Conservation (phyloP, 202 grass and related monocot species). For the Hordeum pubiflorum region DNA sequence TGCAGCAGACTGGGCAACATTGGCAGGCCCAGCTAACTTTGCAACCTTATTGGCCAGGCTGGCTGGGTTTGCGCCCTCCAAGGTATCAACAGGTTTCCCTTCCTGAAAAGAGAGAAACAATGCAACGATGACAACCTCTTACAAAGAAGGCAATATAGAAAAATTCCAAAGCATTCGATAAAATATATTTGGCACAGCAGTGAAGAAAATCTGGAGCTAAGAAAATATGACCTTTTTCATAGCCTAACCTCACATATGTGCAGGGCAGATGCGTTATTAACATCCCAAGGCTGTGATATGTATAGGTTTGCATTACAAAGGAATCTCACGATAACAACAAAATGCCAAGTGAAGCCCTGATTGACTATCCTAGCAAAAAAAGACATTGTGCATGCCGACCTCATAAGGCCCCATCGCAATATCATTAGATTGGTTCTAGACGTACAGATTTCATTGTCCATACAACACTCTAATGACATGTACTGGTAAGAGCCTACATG, state of each 20-base stretch:
- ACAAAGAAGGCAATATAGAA: neutral
- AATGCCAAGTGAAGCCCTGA: neutral
- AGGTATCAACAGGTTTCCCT: constrained; percentile 71
- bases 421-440: neutral
- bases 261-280: neutral
- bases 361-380: neutral
- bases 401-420: neutral
- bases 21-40: constrained; percentile 60
- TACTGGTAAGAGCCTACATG: neutral
- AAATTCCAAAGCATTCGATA: neutral
- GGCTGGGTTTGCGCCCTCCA: constrained; percentile 89
- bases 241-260: neutral
- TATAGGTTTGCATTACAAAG: neutral
- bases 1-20: constrained; percentile 45
- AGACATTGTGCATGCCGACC: neutral
- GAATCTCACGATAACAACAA: neutral
- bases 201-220: neutral
- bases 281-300: neutral
- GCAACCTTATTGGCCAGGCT: constrained; percentile 84
- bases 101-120: constrained; percentile 46
- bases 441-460: neutral
- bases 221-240: neutral
- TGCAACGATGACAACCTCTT: neutral
- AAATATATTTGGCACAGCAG: neutral
- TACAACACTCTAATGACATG: neutral